Base-by-base conservation (phyloP, 2,329 filamentous ascomycete genomes). In the Calonectria multiphialidica region DNA sequence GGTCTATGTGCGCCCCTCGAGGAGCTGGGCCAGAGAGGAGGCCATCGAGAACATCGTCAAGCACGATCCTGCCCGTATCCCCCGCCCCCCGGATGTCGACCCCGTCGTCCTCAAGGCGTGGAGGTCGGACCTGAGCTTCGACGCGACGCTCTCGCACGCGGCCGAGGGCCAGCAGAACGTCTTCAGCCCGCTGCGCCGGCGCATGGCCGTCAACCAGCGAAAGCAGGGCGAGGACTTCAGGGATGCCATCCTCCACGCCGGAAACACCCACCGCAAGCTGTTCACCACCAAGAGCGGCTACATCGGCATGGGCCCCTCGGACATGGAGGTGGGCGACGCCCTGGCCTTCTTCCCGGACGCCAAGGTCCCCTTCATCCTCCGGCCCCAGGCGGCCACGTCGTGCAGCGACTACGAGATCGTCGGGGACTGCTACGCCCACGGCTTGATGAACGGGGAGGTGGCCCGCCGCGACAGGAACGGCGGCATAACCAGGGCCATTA, bases 211-310 rank as follows among this genome's bases (percentile, higher is more conserved):
- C 40, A 25, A 57, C 25, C 30, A 65, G 45, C 16, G 33, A 28
- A 16, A 13, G 23, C 53, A 65, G 18, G 59, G 67, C 47, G 33
- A 57, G 37, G 25, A 40, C 15, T 70, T 57, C 28, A 40, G 18
- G 2, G 40, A 65, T 13, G 49, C 59, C 15, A 57, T 70, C 16
- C 40, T 70, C 10, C 37, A 57, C 30, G 40, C 67, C 3, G 59
- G 37, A 3, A 70, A 70, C 18, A 33, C 63, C 16, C 33, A 42
- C 30, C 67, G 67, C 49, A 64, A 33, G 42, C 10, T 64, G 9
- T 64, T 70, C 33, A 70, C 59, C 28, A 70, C 67, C 8, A 64
- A 59, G 59, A 37, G 49, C 18, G 67, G 67, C 21, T 65, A 65
- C n/a, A 70, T 70, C 18, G 59, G 67, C 6, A 70, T 70, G 59